Base-by-base conservation (phyloP, 108 stramenopile species). In the Stephanodiscus triporus region DNA sequence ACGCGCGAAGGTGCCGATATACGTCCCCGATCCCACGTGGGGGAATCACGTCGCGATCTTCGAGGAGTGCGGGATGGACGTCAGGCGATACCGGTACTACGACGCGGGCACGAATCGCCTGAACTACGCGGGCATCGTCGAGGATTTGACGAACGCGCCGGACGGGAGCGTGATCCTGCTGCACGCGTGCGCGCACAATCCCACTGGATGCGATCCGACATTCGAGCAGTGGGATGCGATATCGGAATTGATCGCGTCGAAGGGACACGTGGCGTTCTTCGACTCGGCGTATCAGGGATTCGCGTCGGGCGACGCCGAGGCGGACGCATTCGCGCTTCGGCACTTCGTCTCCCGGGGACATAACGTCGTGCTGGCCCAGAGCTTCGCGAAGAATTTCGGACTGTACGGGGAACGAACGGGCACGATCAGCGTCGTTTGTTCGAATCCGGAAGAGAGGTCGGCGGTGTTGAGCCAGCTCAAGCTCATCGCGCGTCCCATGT, bases 171-270 rank as follows among this genome's bases (percentile, higher is more conserved):
- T 95, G 61, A 81, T 99, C 66, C 82, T 99, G 49, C 77, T 99
- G 6, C 99, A 99, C 82, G 98, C 97, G 60, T 99, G 99, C 84
- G 98, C 99, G 17, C 99, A 99, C 90, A 99, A 99, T 83, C 97
- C 98, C 19, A 99, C 99, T 13, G 99, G 99, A 36, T 91, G 90
- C 58, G 99, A 99, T 83, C 99, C 98, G 17, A 89, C 94, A 55
- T 61, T 63, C 63, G 86, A 92, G 13, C 94, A 98, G 85, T 99
- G 99, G 99, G 55, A 69, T 37, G 72, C 82, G 47, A 76, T 99
- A 56, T 87, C 90, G 22, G 73, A 90, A 32, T 54, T 89, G 45
- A 76, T 98, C 63, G 84, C 91, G 77, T 70, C 72, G 45, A 94
- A 91, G 72, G 72, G 75, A 13, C 96, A 94, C 77, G 64, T 86